Evolutionary conservation across 352 stramenopile species (phyloP).

Genomic region (Peronospora belbahrii): DNA sequence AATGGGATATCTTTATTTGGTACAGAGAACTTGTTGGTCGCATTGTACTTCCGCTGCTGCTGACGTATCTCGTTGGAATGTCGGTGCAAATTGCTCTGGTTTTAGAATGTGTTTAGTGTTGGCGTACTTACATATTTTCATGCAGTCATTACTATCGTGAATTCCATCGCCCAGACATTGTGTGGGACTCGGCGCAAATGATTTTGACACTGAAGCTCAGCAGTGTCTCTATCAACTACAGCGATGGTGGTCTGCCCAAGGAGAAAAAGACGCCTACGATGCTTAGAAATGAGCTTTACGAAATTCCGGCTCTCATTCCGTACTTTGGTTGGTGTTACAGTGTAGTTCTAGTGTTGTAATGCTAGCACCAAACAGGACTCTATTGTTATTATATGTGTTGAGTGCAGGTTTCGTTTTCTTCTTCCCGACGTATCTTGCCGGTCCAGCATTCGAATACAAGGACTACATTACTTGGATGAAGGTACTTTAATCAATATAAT

Average conservation of each 20-base stretch:
- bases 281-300: conserved; percentile 63
- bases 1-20: not conserved
- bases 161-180: conserved; percentile 67
- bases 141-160: conserved; percentile 80
- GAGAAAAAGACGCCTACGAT: conserved; percentile 71
- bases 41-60: conserved; percentile 47
- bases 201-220: conserved; percentile 80
- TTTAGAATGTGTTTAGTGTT: not conserved
- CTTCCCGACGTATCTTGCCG: conserved; percentile 81
- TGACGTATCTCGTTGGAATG: conserved; percentile 65
- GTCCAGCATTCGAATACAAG: conserved; percentile 79
- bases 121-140: not conserved
- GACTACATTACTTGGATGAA: conserved; percentile 81
- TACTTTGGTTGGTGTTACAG: conserved; percentile 49
- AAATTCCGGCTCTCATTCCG: conserved; percentile 52
- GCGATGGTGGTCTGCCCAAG: conserved; percentile 53
- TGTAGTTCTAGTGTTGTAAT: not conserved
- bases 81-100: conserved; percentile 12
- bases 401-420: conserved; percentile 77
- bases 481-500: conserved; percentile 13
- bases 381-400: not conserved
- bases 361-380: not conserved
- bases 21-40: conserved; percentile 55
- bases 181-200: conserved; percentile 85
- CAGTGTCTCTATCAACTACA: conserved; percentile 77